Evolutionary conservation across 495 filamentous ascomycete genomes (phyloP).

Genomic region (Penicillium lagena): DNA sequence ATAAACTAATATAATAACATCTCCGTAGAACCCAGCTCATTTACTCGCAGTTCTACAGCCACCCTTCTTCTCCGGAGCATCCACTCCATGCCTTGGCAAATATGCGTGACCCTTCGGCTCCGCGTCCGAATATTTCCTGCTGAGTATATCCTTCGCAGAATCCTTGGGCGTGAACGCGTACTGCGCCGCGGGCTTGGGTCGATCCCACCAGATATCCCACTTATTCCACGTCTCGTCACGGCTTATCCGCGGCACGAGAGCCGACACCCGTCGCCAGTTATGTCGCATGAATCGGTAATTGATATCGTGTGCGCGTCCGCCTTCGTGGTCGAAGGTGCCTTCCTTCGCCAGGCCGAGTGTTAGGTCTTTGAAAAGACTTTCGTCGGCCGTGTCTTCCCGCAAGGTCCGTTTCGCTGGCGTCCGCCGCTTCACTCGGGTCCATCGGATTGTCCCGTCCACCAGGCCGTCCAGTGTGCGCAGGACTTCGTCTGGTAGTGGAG

Average conservation of each 20-base stretch:
- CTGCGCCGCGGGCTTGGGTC: constrained; percentile 5
- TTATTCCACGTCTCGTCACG: constrained; percentile 14
- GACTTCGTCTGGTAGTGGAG: constrained; percentile 64
- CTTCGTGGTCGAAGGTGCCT: constrained; percentile 19
- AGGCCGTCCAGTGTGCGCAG: constrained; percentile 57
- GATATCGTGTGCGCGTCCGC: constrained; percentile 33
- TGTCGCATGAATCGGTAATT: constrained; percentile 39
- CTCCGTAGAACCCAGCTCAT: too few relatives aligned
- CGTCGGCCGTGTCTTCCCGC: background rate
- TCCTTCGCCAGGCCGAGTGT: constrained; percentile 27
- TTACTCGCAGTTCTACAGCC: too few relatives aligned
- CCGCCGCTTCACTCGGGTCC: constrained; percentile 33
- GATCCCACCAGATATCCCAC: constrained; percentile 21
- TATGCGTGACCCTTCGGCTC: too few relatives aligned
- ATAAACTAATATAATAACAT: too few relatives aligned
- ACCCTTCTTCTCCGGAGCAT: too few relatives aligned
- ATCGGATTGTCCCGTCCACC: constrained; percentile 42
- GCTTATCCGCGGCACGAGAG: constrained; percentile 27
- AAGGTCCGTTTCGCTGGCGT: constrained; percentile 7
- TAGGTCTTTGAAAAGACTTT: constrained; percentile 16
- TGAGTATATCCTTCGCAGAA: too few relatives aligned
- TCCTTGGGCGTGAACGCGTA: constrained; percentile 1
- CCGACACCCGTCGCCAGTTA: constrained; percentile 37
- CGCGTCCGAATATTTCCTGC: too few relatives aligned
- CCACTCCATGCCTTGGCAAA: too few relatives aligned